Evolutionary conservation across 2,329 filamentous ascomycete species (phyloP).

Genomic region (Coniochaeta prunicola): DNA sequence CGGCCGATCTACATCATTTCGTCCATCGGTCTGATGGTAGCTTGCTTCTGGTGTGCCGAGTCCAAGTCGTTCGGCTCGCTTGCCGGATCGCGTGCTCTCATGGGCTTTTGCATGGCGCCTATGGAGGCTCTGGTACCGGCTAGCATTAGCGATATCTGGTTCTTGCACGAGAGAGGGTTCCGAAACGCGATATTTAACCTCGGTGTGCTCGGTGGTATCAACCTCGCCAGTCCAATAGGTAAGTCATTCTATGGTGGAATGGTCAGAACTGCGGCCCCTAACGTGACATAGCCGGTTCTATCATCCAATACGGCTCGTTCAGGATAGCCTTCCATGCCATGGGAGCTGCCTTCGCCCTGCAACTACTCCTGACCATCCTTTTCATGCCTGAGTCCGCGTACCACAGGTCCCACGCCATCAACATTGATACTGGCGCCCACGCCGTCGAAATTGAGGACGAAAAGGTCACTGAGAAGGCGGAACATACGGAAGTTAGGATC

Average conservation of each 20-base stretch:
- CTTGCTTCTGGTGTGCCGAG: constrained; percentile 25
- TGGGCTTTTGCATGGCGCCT: constrained; percentile 28
- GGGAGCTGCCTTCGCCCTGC: constrained; percentile 29
- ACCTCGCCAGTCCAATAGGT: constrained; percentile 30
- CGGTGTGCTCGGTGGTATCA: constrained; percentile 32
- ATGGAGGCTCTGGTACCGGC: constrained; percentile 30
- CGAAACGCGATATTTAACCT: constrained; percentile 32
- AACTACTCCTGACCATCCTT: constrained; percentile 28
- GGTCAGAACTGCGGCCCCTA: background rate
- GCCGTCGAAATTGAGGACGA: constrained; percentile 6
- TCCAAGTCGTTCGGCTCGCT: constrained; percentile 22
- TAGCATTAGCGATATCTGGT: constrained; percentile 33
- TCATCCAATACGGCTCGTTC: constrained; percentile 28
- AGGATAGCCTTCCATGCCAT: constrained; percentile 26
- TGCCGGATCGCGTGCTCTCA: constrained; percentile 22
- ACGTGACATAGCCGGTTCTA: constrained; percentile 21
- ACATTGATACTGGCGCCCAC: constrained; percentile 24
- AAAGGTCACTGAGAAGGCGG: constrained; percentile 11
- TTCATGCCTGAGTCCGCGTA: constrained; percentile 35
- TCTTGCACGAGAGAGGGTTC: constrained; percentile 33
- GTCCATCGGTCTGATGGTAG: constrained; percentile 23
- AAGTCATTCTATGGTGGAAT: constrained; percentile 4
- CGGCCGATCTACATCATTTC: constrained; percentile 26
- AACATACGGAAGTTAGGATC: constrained; percentile 5
- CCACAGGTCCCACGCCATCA: constrained; percentile 20